phyloP scores from a whole-genome alignment of 169 alveolate genomes.

The Eimeria praecox region DNA sequence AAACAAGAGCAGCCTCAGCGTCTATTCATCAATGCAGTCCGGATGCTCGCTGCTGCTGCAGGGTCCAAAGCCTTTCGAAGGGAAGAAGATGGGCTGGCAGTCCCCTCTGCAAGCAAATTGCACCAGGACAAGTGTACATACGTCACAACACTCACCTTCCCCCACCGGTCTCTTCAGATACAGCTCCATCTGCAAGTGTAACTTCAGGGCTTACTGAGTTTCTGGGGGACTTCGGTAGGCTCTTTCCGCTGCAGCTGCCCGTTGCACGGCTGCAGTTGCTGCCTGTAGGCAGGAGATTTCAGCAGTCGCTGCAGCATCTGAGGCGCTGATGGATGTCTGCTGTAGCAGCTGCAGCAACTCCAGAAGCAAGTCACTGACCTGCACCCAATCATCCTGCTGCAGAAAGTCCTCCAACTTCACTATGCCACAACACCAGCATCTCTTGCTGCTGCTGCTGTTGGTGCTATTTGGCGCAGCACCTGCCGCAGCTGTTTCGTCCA shows the following conservation, averaged over 20 bases:
- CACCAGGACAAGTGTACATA: not conserved
- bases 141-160: not conserved
- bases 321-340: conserved; percentile 42
- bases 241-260: conserved; percentile 31
- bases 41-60: conserved; percentile 67
- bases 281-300: not conserved
- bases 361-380: conserved; percentile 51
- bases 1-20: not conserved
- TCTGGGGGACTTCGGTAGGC: conserved; percentile 36
- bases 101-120: conserved; percentile 34
- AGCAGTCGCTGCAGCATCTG: conserved; percentile 13
- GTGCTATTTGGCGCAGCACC: not conserved
- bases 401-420: not conserved
- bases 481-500: not conserved
- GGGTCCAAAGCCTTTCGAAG: conserved; percentile 19
- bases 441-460: conserved; percentile 14
- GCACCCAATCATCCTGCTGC: conserved; percentile 65
- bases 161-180: not conserved
- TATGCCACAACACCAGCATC: conserved; percentile 50
- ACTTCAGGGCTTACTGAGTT: conserved; percentile 28
- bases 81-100: conserved; percentile 32
- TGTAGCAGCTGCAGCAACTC: conserved; percentile 67
- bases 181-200: not conserved
- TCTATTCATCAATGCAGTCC: conserved; percentile 63
- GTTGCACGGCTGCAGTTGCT: conserved; percentile 12